A percentile compares a stretch with the other conserved stretches of the same genome.
Evolutionary conservation across 352 stramenopile species (phyloP).

Genomic region (Phytophthora parvispora): DNA sequence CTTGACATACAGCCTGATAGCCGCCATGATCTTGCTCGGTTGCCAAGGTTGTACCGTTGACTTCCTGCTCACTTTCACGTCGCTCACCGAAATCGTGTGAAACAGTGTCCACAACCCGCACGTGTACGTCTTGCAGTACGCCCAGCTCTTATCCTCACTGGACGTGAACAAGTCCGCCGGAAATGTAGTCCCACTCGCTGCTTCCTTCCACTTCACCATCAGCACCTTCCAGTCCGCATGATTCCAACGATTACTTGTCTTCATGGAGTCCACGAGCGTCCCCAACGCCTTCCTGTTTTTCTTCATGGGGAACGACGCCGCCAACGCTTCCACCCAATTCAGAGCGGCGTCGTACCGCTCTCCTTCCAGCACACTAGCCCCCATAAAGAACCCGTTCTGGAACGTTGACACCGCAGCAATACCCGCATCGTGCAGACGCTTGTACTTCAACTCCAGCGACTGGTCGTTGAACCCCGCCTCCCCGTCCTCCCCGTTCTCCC

Average conservation of each 20-base stretch:
- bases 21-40: slow-evolving; percentile 61
- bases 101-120: slow-evolving; percentile 89
- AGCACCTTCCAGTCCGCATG: slow-evolving; percentile 66
- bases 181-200: slow-evolving; percentile 57
- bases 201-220: slow-evolving; percentile 72
- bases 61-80: slow-evolving; percentile 27
- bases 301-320: slow-evolving; percentile 70
- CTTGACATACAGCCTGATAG: slow-evolving; percentile 78
- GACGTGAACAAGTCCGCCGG: slow-evolving; percentile 69
- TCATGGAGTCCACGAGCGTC: slow-evolving; percentile 47
- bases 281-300: slow-evolving; percentile 67
- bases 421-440: slow-evolving; percentile 72
- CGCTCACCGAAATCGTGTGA: slow-evolving; percentile 72
- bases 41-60: slow-evolving; percentile 46
- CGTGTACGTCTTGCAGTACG: slow-evolving; percentile 80
- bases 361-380: slow-evolving; percentile 64
- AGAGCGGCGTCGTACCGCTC: slow-evolving; percentile 72
- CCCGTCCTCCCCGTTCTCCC: slow-evolving; percentile 18
- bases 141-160: slow-evolving; percentile 59
- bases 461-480: slow-evolving; percentile 46
- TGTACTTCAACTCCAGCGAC: slow-evolving; percentile 73
- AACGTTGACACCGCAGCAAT: slow-evolving; percentile 75
- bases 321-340: slow-evolving; percentile 72
- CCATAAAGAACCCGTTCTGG: slow-evolving; percentile 82
- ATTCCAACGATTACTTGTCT: slow-evolving; percentile 57